phyloP scores from a whole-genome alignment of 768 basidiomycete species.

The Termitomyces sp. region DNA sequence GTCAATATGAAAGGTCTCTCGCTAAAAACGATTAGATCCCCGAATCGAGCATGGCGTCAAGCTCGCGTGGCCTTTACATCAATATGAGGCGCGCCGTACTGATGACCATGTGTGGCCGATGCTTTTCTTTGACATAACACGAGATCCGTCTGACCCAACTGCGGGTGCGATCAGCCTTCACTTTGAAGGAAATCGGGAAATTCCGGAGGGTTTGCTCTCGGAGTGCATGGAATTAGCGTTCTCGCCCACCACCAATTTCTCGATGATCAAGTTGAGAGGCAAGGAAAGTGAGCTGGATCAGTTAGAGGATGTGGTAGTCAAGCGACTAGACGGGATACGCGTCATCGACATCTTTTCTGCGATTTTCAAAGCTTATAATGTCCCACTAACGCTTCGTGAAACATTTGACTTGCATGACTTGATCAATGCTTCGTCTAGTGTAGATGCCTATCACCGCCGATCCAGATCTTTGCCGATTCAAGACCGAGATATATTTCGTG shows the following conservation, averaged over 20 bases:
- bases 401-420: neutral
- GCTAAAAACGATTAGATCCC: neutral
- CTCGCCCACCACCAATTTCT: neutral
- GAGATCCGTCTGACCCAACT: neutral
- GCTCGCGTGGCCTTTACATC: neutral
- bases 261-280: neutral
- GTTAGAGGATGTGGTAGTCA: neutral
- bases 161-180: neutral
- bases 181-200: neutral
- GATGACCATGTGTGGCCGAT: neutral
- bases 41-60: neutral
- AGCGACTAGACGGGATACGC: neutral
- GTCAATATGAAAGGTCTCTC: neutral
- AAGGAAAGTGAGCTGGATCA: neutral
- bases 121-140: neutral
- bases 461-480: neutral
- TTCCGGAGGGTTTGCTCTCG: neutral
- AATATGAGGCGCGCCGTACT: neutral
- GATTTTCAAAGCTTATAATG: neutral
- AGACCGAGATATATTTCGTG: neutral
- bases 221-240: neutral
- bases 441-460: neutral
- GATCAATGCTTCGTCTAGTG: neutral
- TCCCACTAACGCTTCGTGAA: neutral
- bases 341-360: neutral